Evolutionary conservation across 78 protist genomes (phyloP).

Genomic region (Mastigamoeba balamuthi): DNA sequence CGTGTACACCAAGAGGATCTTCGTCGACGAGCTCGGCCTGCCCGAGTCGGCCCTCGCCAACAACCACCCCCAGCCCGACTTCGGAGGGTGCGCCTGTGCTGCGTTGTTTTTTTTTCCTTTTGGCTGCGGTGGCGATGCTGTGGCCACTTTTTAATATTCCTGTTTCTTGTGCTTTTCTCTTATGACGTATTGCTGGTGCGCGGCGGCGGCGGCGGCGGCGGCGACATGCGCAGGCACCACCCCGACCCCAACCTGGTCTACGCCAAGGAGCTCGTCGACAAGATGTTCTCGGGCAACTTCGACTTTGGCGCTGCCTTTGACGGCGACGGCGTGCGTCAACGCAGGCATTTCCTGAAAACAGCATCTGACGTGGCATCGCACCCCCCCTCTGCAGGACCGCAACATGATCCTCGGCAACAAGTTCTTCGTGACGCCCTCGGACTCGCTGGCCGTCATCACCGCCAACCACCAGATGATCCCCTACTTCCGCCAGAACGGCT

Average conservation of each 20-base stretch:
- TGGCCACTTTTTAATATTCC: too few relatives aligned
- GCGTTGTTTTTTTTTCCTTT: too few relatives aligned
- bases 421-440: constrained; percentile 93
- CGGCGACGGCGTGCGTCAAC: constrained; percentile 78
- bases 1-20: constrained; percentile 76
- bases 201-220: background rate
- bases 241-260: constrained; percentile 97
- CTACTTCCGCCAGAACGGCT: constrained; percentile 46
- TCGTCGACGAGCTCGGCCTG: constrained; percentile 71
- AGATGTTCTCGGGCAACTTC: constrained; percentile 52
- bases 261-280: constrained; percentile 82
- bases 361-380: background rate
- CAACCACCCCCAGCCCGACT: constrained; percentile 74
- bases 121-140: too few relatives aligned
- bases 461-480: constrained; percentile 69
- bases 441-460: constrained; percentile 90
- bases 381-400: constrained; percentile 69
- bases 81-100: constrained; percentile 58
- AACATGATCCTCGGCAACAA: constrained; percentile 87
- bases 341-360: background rate
- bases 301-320: constrained; percentile 92
- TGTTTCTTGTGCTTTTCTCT: too few relatives aligned
- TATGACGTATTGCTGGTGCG: too few relatives aligned
- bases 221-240: constrained; percentile 56
- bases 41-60: constrained; percentile 39